Percentiles rank a stretch among this genome's conserved stretches.
Evolutionary conservation across 2,329 filamentous ascomycete genomes (phyloP).

Genomic region (Alternaria ethzedia): DNA sequence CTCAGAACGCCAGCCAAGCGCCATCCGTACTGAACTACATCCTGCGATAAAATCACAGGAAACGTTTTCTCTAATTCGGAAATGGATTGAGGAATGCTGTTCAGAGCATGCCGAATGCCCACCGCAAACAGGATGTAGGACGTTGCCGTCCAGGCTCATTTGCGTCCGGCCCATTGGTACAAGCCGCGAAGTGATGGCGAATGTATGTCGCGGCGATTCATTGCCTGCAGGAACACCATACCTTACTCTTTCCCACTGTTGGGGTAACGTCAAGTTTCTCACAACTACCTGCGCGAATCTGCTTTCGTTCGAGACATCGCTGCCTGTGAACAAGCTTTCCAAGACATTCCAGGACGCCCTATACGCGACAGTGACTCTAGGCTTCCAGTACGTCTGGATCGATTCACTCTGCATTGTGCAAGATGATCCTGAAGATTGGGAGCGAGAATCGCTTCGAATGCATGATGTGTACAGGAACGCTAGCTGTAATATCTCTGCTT

Average conservation of each 20-base stretch:
- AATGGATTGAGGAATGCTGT: not conserved
- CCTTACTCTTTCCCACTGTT: not conserved
- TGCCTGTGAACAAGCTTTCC: not conserved
- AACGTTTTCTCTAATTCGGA: not conserved
- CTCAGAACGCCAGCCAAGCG: too few relatives aligned
- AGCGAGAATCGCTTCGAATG: not conserved
- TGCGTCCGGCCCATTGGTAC: too few relatives aligned
- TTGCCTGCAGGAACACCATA: not conserved
- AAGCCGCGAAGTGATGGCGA: not conserved
- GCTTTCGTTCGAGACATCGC: not conserved
- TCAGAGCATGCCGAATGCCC: not conserved
- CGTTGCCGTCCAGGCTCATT: not conserved
- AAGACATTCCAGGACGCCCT: not conserved
- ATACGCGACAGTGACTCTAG: not conserved
- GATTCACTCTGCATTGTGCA: slow-evolving; percentile 1
- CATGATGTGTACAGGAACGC: not conserved
- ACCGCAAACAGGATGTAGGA: too few relatives aligned
- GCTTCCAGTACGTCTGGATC: not conserved
- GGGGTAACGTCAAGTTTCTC: not conserved
- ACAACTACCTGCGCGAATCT: not conserved
- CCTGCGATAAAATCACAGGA: not conserved
- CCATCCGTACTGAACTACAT: too few relatives aligned
- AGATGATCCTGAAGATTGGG: not conserved
- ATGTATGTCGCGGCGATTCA: not conserved
- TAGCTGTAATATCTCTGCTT: not conserved